phyloP scores from a whole-genome alignment of 2,329 filamentous ascomycete species.

The Zasmidium cellare region DNA sequence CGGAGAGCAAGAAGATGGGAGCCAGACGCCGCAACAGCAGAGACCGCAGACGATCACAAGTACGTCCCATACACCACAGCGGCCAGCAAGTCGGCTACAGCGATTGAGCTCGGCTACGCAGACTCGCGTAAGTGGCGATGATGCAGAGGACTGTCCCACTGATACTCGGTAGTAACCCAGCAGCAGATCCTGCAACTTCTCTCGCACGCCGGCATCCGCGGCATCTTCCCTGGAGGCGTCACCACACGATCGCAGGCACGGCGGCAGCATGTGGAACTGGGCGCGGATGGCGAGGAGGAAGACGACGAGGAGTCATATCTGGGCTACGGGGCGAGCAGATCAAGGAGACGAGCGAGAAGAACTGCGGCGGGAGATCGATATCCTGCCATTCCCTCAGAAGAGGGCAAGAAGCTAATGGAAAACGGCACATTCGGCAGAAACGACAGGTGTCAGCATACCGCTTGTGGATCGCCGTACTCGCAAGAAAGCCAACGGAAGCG shows the following conservation, averaged over 20 bases:
- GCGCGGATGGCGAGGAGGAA: constrained; percentile 26
- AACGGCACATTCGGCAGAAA: constrained; percentile 77
- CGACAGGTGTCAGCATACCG: constrained; percentile 52
- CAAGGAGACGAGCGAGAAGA: constrained; percentile 50
- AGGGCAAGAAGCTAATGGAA: constrained; percentile 76
- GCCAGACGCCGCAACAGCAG: constrained; percentile 26
- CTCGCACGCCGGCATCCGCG: constrained; percentile 54
- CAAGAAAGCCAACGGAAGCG: constrained; percentile 54
- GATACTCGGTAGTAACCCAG: constrained; percentile 41
- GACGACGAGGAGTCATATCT: constrained; percentile 34
- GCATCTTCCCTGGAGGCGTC: constrained; percentile 45
- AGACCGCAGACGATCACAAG: constrained; percentile 29
- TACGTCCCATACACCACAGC: constrained; percentile 24
- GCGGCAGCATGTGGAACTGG: constrained; percentile 24
- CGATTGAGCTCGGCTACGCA: constrained; percentile 18
- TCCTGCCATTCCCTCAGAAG: constrained; percentile 80
- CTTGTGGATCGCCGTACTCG: constrained; percentile 39
- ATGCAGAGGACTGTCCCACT: constrained; percentile 6
- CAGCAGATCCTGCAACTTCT: constrained; percentile 57
- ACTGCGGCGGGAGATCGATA: constrained; percentile 56
- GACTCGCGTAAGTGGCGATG: constrained; percentile 13
- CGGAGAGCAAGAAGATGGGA: constrained; percentile 32
- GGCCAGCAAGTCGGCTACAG: constrained; percentile 9
- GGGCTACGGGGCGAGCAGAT: constrained; percentile 42
- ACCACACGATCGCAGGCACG: constrained; percentile 28